These are phyloP conservation scores for Clonostachys rosea DNA, from an alignment of 2,329 filamentous ascomycete species.

Conservation along the genomic window DNA sequence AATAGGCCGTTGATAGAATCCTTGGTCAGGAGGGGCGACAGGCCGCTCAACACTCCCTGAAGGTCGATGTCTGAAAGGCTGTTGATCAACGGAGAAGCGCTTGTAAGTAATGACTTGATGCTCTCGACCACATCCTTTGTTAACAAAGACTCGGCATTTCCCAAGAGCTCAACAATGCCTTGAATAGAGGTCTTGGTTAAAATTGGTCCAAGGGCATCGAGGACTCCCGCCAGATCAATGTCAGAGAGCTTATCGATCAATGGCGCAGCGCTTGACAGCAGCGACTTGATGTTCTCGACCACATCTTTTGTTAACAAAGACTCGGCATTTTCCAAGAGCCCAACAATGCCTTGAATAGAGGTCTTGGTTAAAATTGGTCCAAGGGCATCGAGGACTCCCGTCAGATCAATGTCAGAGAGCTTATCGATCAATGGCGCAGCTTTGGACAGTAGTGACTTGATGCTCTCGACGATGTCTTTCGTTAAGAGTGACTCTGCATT, in stretches of 20 bases:
- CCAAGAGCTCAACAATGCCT: slow-evolving; percentile 22
- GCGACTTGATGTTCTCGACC: slow-evolving; percentile 9
- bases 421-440: slow-evolving; percentile 11
- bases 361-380: slow-evolving; percentile 21
- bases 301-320: slow-evolving; percentile 14
- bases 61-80: slow-evolving; percentile 24
- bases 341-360: slow-evolving; percentile 20
- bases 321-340: slow-evolving; percentile 23
- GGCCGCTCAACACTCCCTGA: slow-evolving; percentile 12
- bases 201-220: slow-evolving; percentile 18
- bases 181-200: slow-evolving; percentile 21
- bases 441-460: slow-evolving; percentile 11
- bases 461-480: slow-evolving; percentile 10
- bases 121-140: slow-evolving; percentile 11
- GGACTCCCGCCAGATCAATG: slow-evolving; percentile 18
- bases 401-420: slow-evolving; percentile 20
- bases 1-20: slow-evolving; percentile 20
- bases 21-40: slow-evolving; percentile 17
- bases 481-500: slow-evolving; percentile 15
- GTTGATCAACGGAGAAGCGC: slow-evolving; percentile 14
- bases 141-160: slow-evolving; percentile 20
- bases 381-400: slow-evolving; percentile 16
- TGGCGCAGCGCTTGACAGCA: slow-evolving; percentile 9
- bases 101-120: slow-evolving; percentile 8
- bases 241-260: slow-evolving; percentile 15